These are phyloP conservation scores for Lentinula sp. DNA, from an alignment of 768 basidiomycete genomes.

Conservation along the genomic window DNA sequence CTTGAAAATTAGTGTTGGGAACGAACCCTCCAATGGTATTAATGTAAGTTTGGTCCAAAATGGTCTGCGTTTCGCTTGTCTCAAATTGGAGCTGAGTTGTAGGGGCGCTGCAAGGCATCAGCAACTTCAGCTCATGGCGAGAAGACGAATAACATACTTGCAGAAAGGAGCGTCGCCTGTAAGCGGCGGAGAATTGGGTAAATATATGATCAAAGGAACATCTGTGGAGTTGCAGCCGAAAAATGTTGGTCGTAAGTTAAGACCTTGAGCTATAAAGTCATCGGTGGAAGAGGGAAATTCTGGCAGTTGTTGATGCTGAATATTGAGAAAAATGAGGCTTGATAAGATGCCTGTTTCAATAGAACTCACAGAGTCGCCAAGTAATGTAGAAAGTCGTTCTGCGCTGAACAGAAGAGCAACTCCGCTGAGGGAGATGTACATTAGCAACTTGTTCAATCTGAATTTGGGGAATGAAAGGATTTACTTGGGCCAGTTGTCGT, in stretches of 20 bases:
- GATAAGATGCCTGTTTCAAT: not conserved
- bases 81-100: constrained; percentile 60
- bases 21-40: constrained; percentile 56
- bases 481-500: constrained; percentile 64
- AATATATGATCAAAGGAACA: constrained; percentile 56
- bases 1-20: constrained; percentile 50
- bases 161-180: constrained; percentile 54
- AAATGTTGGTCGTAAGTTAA: constrained; percentile 68
- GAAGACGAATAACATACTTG: constrained; percentile 37
- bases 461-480: constrained; percentile 11
- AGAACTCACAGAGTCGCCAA: not conserved
- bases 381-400: constrained; percentile 3
- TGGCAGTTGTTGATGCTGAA: constrained; percentile 53
- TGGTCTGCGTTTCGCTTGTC: constrained; percentile 43
- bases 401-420: not conserved
- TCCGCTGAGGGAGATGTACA: not conserved
- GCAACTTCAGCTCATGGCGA: not conserved
- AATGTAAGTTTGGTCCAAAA: constrained; percentile 54
- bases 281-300: constrained; percentile 49
- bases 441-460: not conserved
- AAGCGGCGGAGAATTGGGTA: constrained; percentile 73
- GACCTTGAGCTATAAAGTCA: constrained; percentile 52
- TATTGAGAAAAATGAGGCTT: constrained; percentile 22
- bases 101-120: constrained; percentile 29
- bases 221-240: constrained; percentile 66